Evolutionary conservation across 371 early-diverging fungal genomes (phyloP), one percentile per base, ranked within the genome.

Genomic region (Mortierella sp.): DNA sequence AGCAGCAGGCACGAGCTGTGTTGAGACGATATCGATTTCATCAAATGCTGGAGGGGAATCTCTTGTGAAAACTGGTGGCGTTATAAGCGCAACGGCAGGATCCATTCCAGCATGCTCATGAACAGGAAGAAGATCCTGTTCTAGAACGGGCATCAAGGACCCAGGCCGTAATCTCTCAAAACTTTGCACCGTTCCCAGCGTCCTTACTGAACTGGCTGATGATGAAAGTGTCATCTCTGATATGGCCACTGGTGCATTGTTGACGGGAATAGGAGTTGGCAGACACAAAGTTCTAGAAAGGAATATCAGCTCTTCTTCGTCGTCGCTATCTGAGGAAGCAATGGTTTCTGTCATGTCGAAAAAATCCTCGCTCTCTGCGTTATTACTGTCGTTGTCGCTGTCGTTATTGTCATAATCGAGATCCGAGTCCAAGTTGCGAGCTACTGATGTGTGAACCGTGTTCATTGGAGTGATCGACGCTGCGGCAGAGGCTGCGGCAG

Each of bases 391-490:
- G 23, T 24, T 15, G 31, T 60, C 67, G 17, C 41, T 56, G 12
- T 53, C 46, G 37, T 57, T 14, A 26, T 28, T 23, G 15, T 46
- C 42, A 15, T 39, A 7, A 28, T 59, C 60, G n/a, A 6, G 58
- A 19, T 41, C 61, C 61, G 19, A 54, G 32, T 43, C 49, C 7
- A 2, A n/a, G n/a, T n/a, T n/a, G n/a, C n/a, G n/a, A n/a, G n/a
- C n/a, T n/a, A n/a, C n/a, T n/a, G n/a, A n/a, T n/a, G 73, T 72
- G 50, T 72, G 73, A n/a, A 72, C 67, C 2, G 73, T 72, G 50
- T 66, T 66, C 49, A 50, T 21, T 14, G 48, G 37, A 3, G 51
- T 39, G 39, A 50, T 39, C n/a, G 58, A n/a, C n/a, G n/a, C 53
- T 28, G 37, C 50, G 26, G 30, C 60, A 15, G 52, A 27, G 27